A percentile compares a stretch with the other conserved stretches of the same genome.
phyloP scores from a whole-genome alignment of 2,329 filamentous ascomycete genomes.

The Cryoendolithus antarcticus region DNA sequence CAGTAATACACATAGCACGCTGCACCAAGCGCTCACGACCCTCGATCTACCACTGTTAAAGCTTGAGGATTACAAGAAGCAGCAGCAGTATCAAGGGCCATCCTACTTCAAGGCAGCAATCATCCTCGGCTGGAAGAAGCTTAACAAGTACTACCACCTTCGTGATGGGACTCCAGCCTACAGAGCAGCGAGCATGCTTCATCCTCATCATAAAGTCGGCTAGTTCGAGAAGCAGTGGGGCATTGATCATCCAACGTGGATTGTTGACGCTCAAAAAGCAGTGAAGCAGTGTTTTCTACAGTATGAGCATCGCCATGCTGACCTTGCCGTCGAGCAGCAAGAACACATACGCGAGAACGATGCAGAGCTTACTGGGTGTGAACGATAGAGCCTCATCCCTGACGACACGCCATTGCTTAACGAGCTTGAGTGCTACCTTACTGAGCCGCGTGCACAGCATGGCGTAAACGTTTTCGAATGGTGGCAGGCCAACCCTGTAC shows the following conservation, averaged over 20 bases:
- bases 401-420: too few relatives aligned
- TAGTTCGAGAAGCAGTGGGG: slow-evolving; percentile 2
- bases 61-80: background rate
- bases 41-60: background rate
- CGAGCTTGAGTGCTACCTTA: too few relatives aligned
- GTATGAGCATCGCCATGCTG: too few relatives aligned
- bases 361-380: too few relatives aligned
- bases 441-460: too few relatives aligned
- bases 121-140: slow-evolving; percentile 4
- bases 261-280: background rate
- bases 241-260: background rate
- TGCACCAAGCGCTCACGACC: slow-evolving; percentile 1
- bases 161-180: slow-evolving; percentile 3
- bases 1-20: background rate
- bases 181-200: slow-evolving; percentile 3
- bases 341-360: too few relatives aligned
- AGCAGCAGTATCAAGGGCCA: too few relatives aligned
- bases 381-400: too few relatives aligned
- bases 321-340: too few relatives aligned
- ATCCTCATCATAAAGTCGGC: slow-evolving; percentile 3
- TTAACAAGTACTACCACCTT: slow-evolving; percentile 4
- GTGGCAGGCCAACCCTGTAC: too few relatives aligned
- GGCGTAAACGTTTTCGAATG: too few relatives aligned
- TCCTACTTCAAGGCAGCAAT: background rate
- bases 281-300: too few relatives aligned